phyloP scores from a whole-genome alignment of 805 yeast species.

The Candida bentonensis region DNA sequence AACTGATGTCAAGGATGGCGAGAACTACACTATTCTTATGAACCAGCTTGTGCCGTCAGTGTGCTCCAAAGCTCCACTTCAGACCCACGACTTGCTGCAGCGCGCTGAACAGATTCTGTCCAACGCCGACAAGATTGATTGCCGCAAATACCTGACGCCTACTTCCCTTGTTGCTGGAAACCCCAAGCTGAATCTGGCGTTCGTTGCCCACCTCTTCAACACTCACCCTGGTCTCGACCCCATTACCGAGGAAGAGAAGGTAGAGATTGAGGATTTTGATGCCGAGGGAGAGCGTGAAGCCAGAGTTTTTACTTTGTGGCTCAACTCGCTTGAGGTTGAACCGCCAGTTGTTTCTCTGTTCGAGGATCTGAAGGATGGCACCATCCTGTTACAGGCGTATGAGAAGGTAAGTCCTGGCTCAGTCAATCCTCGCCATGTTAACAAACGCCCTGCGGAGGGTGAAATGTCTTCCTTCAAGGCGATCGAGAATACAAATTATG shows the following conservation, averaged over 20 bases:
- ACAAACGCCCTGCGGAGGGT: conserved; percentile 69
- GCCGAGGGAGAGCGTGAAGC: conserved; percentile 99
- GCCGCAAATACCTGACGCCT: conserved; percentile 91
- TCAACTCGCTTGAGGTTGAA: conserved; percentile 89
- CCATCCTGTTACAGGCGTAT: conserved; percentile 76
- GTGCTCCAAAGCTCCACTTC: conserved; percentile 74
- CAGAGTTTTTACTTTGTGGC: conserved; percentile 94
- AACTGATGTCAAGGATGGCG: conserved; percentile 85
- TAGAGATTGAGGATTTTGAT: conserved; percentile 94
- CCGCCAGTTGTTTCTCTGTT: conserved; percentile 86
- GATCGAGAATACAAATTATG: conserved; percentile 92
- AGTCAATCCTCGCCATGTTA: conserved; percentile 64
- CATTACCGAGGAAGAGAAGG: conserved; percentile 63
- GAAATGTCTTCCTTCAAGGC: conserved; percentile 79
- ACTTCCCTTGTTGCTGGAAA: conserved; percentile 88
- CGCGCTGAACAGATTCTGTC: conserved; percentile 79
- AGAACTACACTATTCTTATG: conserved; percentile 78
- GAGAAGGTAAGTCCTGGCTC: conserved; percentile 93
- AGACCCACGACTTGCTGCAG: conserved; percentile 54
- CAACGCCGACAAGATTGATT: conserved; percentile 82
- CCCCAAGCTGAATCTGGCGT: conserved; percentile 91
- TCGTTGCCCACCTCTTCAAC: conserved; percentile 93
- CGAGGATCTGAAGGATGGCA: conserved; percentile 91
- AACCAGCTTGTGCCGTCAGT: conserved; percentile 74
- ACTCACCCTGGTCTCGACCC: conserved; percentile 96